phyloP scores from a whole-genome alignment of 2,329 filamentous ascomycete genomes.

The Ascochyta rabiei region DNA sequence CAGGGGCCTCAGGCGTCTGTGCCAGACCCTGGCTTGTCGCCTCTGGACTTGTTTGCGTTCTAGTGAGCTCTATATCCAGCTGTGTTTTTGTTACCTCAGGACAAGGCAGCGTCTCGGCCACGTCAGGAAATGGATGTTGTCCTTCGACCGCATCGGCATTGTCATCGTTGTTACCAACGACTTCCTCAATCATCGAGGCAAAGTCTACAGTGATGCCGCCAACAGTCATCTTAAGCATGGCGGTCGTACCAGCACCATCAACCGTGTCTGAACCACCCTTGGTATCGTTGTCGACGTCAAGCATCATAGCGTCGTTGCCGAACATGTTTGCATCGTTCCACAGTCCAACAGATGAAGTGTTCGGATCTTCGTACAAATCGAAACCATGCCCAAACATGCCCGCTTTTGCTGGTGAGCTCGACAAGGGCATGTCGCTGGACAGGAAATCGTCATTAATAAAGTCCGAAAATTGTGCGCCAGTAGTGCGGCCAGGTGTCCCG shows the following conservation, averaged over 20 bases:
- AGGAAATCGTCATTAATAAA: conserved; percentile 42
- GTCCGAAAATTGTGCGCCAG: conserved; percentile 33
- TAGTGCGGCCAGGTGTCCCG: conserved; percentile 34
- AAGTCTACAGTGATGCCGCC: conserved; percentile 43
- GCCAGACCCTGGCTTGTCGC: conserved; percentile 17
- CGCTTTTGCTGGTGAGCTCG: conserved; percentile 42
- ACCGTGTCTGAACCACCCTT: conserved; percentile 8
- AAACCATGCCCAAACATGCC: conserved; percentile 36
- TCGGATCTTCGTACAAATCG: conserved; percentile 47
- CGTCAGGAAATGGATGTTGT: background rate
- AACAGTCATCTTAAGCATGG: conserved; percentile 35
- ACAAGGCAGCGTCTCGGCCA: background rate
- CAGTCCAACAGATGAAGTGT: conserved; percentile 40
- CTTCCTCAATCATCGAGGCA: conserved; percentile 46
- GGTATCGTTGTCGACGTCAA: conserved; percentile 20
- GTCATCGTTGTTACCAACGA: conserved; percentile 34
- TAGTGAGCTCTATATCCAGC: background rate
- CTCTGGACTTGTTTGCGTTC: conserved; percentile 13
- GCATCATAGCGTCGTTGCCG: conserved; percentile 36
- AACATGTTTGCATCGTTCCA: conserved; percentile 46
- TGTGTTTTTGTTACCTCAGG: background rate
- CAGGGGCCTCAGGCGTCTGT: conserved; percentile 23
- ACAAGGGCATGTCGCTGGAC: conserved; percentile 45
- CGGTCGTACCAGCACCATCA: conserved; percentile 4
- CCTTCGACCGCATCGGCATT: conserved; percentile 4